These are phyloP conservation scores for Pythium apleroticum DNA, from an alignment of 352 stramenopile species.

Conservation along the genomic window DNA sequence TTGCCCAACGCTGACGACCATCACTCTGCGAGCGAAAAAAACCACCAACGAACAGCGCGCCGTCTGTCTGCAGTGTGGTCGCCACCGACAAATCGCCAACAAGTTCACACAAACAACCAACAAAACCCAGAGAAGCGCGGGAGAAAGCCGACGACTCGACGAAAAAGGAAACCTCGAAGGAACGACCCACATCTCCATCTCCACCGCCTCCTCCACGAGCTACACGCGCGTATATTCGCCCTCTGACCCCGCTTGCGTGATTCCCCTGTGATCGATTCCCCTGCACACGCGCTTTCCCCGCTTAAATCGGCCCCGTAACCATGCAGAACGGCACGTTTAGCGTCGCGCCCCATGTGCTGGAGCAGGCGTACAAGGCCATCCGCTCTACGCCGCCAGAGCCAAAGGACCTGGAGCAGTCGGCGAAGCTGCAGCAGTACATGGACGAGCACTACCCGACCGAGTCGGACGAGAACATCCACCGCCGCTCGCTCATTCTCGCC, in stretches of 20 bases:
- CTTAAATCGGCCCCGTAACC: background rate
- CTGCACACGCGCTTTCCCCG: background rate
- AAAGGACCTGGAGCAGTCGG: slow-evolving; percentile 82
- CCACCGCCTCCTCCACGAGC: background rate
- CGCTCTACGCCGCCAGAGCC: slow-evolving; percentile 80
- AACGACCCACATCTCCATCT: background rate
- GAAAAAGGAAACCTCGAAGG: slow-evolving; percentile 9
- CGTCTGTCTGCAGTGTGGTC: slow-evolving; percentile 8
- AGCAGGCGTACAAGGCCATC: slow-evolving; percentile 90
- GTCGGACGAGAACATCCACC: slow-evolving; percentile 76
- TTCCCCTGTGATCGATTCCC: slow-evolving; percentile 1
- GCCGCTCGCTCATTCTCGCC: slow-evolving; percentile 80
- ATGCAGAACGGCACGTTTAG: slow-evolving; percentile 61
- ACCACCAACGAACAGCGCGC: slow-evolving; percentile 7
- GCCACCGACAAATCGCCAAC: slow-evolving; percentile 1
- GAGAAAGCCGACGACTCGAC: slow-evolving; percentile 7
- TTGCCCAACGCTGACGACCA: slow-evolving; percentile 4
- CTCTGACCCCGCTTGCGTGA: background rate
- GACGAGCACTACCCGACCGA: slow-evolving; percentile 79
- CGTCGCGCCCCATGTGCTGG: slow-evolving; percentile 71
- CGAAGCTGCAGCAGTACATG: slow-evolving; percentile 83
- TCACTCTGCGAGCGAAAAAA: slow-evolving; percentile 26
- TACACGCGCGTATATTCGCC: background rate
- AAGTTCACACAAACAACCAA: background rate
- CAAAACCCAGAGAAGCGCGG: slow-evolving; percentile 15